Conservation (phyloP, 805 yeast genomes). For the Scheffersomyces lignosus region DNA sequence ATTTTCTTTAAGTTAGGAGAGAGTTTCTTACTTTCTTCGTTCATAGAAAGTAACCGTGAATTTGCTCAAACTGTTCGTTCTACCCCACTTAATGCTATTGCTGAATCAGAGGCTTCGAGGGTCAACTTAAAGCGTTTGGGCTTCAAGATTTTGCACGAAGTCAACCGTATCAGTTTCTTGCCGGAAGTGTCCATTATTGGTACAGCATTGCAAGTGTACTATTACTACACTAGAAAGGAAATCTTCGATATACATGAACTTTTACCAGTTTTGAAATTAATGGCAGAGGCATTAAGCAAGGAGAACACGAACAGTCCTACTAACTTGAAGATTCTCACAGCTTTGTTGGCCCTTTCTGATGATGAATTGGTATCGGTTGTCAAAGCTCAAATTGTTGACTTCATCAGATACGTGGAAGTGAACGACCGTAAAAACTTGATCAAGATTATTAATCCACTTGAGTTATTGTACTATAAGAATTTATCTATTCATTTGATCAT, state of each 20-base stretch:
- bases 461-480: slow-evolving; percentile 58
- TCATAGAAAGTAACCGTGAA: slow-evolving; percentile 14
- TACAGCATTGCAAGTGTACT: slow-evolving; percentile 32
- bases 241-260: slow-evolving; percentile 21
- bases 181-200: slow-evolving; percentile 59
- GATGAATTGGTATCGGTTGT: slow-evolving; percentile 24
- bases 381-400: slow-evolving; percentile 25
- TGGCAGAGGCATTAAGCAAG: slow-evolving; percentile 18
- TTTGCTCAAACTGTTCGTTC: slow-evolving; percentile 1
- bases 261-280: slow-evolving; percentile 29
- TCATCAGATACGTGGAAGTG: slow-evolving; percentile 26
- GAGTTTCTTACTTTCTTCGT: slow-evolving; percentile 28
- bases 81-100: slow-evolving; percentile 3
- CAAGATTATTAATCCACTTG: slow-evolving; percentile 49
- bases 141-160: slow-evolving; percentile 51
- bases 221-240: slow-evolving; percentile 18
- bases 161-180: slow-evolving; percentile 49
- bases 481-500: slow-evolving; percentile 56
- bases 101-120: slow-evolving; percentile 8
- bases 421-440: slow-evolving; percentile 22
- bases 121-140: slow-evolving; percentile 50
- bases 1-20: slow-evolving; percentile 37
- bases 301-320: slow-evolving; percentile 22
- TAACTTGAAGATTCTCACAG: slow-evolving; percentile 21
- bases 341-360: slow-evolving; percentile 16